These are phyloP conservation scores for Galerina sulciceps DNA, from an alignment of 768 basidiomycete genomes.

Conservation along the genomic window DNA sequence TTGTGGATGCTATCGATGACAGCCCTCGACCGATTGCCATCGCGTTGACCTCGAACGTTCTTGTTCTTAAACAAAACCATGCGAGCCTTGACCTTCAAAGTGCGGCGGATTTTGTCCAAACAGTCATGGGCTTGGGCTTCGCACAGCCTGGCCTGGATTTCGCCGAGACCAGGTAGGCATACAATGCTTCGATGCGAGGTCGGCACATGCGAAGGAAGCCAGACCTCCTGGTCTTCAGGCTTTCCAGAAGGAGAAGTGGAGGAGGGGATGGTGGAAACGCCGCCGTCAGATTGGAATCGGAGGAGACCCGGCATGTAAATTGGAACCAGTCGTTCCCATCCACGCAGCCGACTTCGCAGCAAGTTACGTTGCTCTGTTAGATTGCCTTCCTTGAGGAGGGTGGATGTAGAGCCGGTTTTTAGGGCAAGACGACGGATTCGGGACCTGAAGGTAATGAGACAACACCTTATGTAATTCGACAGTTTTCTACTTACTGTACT, in stretches of 20 bases:
- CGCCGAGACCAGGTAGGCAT: background rate
- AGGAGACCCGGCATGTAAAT: constrained; percentile 20
- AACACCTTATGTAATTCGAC: background rate
- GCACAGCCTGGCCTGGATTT: constrained; percentile 10
- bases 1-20: constrained; percentile 13
- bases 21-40: background rate
- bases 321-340: constrained; percentile 9
- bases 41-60: constrained; percentile 2
- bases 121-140: constrained; percentile 9
- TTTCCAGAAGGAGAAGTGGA: background rate
- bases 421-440: background rate
- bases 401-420: background rate
- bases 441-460: background rate
- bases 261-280: background rate
- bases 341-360: constrained; percentile 3
- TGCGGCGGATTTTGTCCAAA: constrained; percentile 1
- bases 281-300: constrained; percentile 3
- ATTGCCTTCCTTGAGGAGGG: background rate
- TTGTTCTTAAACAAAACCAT: constrained; percentile 4
- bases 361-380: constrained; percentile 13
- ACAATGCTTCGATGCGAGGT: background rate
- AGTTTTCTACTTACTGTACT: constrained; percentile 21
- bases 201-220: background rate
- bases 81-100: constrained; percentile 10
- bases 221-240: background rate